Base-by-base conservation (phyloP, 116 monocot species). In the Dioscorea cayenensis region DNA sequence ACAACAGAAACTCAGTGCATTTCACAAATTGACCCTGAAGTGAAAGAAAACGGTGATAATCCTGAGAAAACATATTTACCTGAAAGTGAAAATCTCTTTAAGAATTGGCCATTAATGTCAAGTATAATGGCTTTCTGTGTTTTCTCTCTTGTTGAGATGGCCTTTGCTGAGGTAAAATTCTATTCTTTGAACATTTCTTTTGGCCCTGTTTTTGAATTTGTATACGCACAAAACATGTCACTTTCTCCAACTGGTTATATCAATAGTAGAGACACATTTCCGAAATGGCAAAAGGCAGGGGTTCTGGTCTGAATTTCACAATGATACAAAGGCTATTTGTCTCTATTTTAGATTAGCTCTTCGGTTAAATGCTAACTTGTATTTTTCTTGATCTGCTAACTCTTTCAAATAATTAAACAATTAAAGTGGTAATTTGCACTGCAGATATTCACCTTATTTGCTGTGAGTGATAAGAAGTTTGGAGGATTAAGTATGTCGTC, bases 391-490 rank as follows among this genome's bases (percentile, higher is more conserved):
- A 22, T 11, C 23, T 62, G 10, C 21, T 62, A 6, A 22, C 11
- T 62, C 20, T 62, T 62, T n/a, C 20, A 25, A 25, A 19, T 62
- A 22, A 22, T 48, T 67, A 18, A 18, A 3, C 18, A 52, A 13
- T 52, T 52, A 1, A 52, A 52, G 52, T 14, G 14, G 6, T 36
- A 23, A 20, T 50, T 67, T 18, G 25, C 22, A 63, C 51, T 43
- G 43, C 75, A 89, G 88, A 77, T 89, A 77, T 85, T 89, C 76
- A 82, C 88, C 36, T 18, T 89, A 43, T 89, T 82, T 85, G 80
- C 88, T 72, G 85, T 71, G 48, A 89, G 85, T 65, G 79, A 52
- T 58, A 75, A 48, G 66, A 80, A 35, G 11, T 80, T 43, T 68
- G 89, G 89, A 73, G 89, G 89, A 16, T 70, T 89, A 55, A 82